Percentiles rank a stretch among this genome's conserved stretches.
phyloP scores from a whole-genome alignment of 768 basidiomycete genomes.

The Xerocomellus intermedius region DNA sequence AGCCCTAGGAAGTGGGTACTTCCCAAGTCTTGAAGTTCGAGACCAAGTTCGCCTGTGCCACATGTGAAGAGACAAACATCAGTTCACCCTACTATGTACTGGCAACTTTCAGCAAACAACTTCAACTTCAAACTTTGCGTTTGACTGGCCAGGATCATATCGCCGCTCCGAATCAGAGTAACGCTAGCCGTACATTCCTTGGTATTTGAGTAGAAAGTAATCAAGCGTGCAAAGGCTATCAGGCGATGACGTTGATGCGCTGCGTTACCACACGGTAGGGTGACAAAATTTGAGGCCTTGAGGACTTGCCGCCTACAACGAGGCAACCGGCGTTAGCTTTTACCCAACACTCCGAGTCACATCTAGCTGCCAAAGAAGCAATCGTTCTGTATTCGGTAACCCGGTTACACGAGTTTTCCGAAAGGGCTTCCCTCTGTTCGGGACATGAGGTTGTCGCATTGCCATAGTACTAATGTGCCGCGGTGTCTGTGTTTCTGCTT shows the following conservation, averaged over 20 bases:
- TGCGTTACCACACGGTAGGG: too few species aligned
- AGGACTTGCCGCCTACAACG: background rate
- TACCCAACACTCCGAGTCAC: background rate
- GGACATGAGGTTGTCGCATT: constrained; percentile 5
- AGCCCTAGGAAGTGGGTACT: background rate
- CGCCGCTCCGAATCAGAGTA: too few species aligned
- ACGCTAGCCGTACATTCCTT: background rate
- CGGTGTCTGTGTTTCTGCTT: background rate
- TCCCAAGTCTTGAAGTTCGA: too few species aligned
- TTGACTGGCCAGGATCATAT: too few species aligned
- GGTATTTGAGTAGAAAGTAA: background rate
- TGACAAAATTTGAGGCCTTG: background rate
- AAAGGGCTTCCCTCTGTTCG: background rate
- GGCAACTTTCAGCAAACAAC: too few species aligned
- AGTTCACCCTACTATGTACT: too few species aligned
- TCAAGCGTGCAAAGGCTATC: background rate
- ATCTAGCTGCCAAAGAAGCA: background rate
- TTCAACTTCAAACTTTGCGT: too few species aligned
- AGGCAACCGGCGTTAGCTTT: background rate
- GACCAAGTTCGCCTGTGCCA: too few species aligned
- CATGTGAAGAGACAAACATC: too few species aligned
- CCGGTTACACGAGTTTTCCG: background rate
- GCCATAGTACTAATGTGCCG: background rate
- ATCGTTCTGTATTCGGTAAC: background rate
- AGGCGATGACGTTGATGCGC: background rate